phyloP scores from a whole-genome alignment of 2,329 filamentous ascomycete species.

The Diaporthe vexans region DNA sequence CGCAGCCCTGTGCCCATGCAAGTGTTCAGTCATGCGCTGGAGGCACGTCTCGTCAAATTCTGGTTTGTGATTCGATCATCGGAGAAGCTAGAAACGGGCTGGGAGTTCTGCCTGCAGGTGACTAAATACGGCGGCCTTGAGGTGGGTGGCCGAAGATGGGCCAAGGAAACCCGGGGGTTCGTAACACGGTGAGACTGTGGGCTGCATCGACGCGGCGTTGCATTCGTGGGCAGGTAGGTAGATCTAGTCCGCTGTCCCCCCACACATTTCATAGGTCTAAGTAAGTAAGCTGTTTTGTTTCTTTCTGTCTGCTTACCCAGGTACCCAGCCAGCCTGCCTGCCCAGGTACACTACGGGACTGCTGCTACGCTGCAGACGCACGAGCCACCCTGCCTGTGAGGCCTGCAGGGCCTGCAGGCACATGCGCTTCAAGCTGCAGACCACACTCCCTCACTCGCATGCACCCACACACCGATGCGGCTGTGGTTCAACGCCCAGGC shows the following conservation, averaged over 20 bases:
- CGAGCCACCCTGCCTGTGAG: neutral
- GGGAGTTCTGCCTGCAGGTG: conserved; percentile 26
- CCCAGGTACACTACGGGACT: neutral
- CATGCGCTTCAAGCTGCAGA: conserved; percentile 16
- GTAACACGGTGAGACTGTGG: conserved; percentile 28
- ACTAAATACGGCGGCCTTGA: conserved; percentile 17
- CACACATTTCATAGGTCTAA: neutral
- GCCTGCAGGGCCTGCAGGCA: neutral
- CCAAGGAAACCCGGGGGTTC: conserved; percentile 1
- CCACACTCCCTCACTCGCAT: neutral
- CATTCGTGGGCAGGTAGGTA: neutral
- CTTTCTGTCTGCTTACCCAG: neutral
- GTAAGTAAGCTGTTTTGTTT: neutral
- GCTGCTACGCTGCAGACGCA: neutral
- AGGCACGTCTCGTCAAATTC: conserved; percentile 22
- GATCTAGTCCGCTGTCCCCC: conserved; percentile 13
- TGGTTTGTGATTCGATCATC: conserved; percentile 1
- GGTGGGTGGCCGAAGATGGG: conserved; percentile 16
- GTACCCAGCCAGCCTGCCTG: too few species aligned
- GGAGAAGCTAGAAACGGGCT: conserved; percentile 6
- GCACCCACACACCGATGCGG: conserved; percentile 12
- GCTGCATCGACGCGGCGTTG: conserved; percentile 15
- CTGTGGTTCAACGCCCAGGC: neutral
- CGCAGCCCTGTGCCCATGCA: conserved; percentile 1
- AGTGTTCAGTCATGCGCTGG: conserved; percentile 15